phyloP scores from a whole-genome alignment of 192 early-diverging fungal species.

The Thamnidium elegans region DNA sequence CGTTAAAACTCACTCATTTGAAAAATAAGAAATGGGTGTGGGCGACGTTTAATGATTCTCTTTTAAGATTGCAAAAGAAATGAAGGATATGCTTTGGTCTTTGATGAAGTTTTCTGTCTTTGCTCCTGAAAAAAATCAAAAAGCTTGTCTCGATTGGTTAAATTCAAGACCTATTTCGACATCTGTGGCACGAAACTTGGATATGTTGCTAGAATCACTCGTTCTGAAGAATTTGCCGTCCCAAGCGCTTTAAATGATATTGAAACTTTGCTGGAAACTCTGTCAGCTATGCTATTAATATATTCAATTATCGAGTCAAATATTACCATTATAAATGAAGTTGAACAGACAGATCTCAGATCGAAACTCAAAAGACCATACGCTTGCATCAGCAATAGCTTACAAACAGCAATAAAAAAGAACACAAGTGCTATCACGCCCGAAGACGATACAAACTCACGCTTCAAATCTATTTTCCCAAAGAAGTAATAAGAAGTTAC shows the following conservation, averaged over 20 bases:
- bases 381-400: no score
- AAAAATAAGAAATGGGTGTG: no score
- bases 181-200: constrained; percentile 1
- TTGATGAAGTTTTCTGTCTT: background rate
- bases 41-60: no score
- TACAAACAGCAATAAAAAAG: no score
- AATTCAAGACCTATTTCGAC: background rate
- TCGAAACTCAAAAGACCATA: no score
- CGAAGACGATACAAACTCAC: no score
- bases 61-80: constrained; percentile 1
- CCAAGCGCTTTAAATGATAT: constrained; percentile 1
- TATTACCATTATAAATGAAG: constrained; percentile 1
- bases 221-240: background rate
- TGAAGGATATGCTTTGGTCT: constrained; percentile 4
- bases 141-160: background rate
- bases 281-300: background rate
- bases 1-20: no score
- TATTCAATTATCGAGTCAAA: background rate
- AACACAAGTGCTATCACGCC: no score
- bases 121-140: background rate
- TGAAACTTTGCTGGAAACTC: background rate
- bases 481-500: no score
- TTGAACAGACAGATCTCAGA: no score
- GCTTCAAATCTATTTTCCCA: no score
- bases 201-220: background rate